Evolutionary conservation across 2,329 filamentous ascomycete species (phyloP).

Genomic region (Colletotrichum spaethianum): DNA sequence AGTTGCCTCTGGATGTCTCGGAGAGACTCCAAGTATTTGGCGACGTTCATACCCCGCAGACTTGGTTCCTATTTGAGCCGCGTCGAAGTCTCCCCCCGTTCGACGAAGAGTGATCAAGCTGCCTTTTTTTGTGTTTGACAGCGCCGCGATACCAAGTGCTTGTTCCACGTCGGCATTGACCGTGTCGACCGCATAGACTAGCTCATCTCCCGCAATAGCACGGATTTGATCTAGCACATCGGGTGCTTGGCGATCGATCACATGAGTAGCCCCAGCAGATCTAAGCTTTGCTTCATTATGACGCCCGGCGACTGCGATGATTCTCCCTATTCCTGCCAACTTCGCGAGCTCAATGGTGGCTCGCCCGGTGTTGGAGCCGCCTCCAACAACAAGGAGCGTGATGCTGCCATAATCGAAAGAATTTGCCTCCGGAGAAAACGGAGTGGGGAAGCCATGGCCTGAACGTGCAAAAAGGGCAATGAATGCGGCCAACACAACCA

Average conservation of each 20-base stretch:
- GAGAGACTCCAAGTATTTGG: conserved; percentile 2
- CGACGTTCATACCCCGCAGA: conserved; percentile 15
- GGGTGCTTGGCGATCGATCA: neutral
- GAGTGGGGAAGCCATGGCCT: conserved; percentile 6
- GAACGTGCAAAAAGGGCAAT: conserved; percentile 20
- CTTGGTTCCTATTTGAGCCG: conserved; percentile 5
- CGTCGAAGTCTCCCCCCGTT: conserved; percentile 14
- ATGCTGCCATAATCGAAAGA: conserved; percentile 7
- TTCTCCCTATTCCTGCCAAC: conserved; percentile 18
- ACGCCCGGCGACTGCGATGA: conserved; percentile 12
- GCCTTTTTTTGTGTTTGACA: conserved; percentile 21
- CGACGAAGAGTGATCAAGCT: conserved; percentile 17
- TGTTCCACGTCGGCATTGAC: conserved; percentile 15
- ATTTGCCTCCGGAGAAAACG: conserved; percentile 5
- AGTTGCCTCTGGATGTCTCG: conserved; percentile 10
- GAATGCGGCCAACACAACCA: conserved; percentile 24
- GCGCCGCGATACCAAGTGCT: conserved; percentile 15
- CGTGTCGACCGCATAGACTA: conserved; percentile 19
- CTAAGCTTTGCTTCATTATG: conserved; percentile 6
- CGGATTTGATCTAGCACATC: conserved; percentile 8
- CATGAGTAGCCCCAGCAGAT: conserved; percentile 6
- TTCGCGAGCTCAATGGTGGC: conserved; percentile 18
- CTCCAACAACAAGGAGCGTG: conserved; percentile 11
- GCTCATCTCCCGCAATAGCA: conserved; percentile 6
- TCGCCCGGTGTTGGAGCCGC: conserved; percentile 17